Evolutionary conservation across 148 eudicot species (phyloP), one percentile per base, ranked within the genome.

Genomic region (Euryodendron excelsum): DNA sequence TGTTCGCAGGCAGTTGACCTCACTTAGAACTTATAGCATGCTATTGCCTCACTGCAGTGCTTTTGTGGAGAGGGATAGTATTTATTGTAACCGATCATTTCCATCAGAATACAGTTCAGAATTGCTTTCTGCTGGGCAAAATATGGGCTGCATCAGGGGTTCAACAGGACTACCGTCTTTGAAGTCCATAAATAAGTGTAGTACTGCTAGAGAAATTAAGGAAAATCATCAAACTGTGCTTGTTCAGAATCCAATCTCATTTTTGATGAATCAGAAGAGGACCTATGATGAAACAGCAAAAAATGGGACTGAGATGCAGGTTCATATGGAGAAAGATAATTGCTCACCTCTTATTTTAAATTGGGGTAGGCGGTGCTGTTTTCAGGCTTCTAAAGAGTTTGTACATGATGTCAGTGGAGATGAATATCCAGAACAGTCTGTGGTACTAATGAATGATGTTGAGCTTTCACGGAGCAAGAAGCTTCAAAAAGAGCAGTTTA

Each of bases 11-110:
- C 87, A 82, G 56, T 44, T 80, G 69, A 83, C 79, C 76, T 87
- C 93, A 45, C 90, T 92, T 64, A 86, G 81, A 84, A 80, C 76
- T 56, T 88, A 85, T 73, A 92, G 90, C 80, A 78, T 45, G 63
- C 69, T 83, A 52, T 37, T 73, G 44, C 88, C 86, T 28, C 56
- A 25, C 48, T 34, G 44, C 74, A 78, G 77, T 69, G 31, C 71
- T 17, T 77, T 71, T 60, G 52, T 72, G 62, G 78, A 33, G n/a
- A 78, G 62, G 71, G 79, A 78, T 83, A 72, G 48, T 48, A 37
- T 60, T 45, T 45, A 78, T 70, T 23, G 13, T 72, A 71, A 79
- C 58, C 77, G 30, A 39, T 82, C 80, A 47, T 56, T 68, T 60
- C 78, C 67, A 11, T 36, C 74, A 75, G 79, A 72, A 55, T 37